These are phyloP conservation scores for Sequoiadendron giganteum DNA, from an alignment of 75 land plant species.

Conservation along the genomic window DNA sequence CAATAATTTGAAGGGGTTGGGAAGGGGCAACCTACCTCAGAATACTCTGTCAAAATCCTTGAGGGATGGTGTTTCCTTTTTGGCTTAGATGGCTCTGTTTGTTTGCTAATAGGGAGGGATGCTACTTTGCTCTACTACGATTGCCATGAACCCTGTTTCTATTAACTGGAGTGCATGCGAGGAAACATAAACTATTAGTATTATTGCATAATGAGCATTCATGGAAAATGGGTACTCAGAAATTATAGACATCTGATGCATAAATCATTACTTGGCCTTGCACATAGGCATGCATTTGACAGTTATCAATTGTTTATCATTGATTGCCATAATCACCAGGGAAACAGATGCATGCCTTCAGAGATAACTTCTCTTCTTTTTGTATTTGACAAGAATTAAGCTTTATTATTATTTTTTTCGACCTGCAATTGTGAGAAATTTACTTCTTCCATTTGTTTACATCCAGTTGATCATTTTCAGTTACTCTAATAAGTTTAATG, in stretches of 20 bases:
- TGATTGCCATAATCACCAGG: neutral
- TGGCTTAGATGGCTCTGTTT: neutral
- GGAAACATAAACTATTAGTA: neutral
- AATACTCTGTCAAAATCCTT: neutral
- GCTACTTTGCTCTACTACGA: no score
- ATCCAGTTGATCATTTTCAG: neutral
- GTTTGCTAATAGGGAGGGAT: neutral
- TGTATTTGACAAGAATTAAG: neutral
- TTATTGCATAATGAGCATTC: neutral
- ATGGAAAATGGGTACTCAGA: neutral
- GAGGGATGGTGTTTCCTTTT: neutral
- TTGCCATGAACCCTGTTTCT: neutral
- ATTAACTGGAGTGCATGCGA: neutral
- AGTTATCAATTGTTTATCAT: neutral
- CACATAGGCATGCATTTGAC: neutral
- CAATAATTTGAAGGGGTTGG: neutral
- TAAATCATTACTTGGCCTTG: neutral
- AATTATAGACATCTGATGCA: neutral
- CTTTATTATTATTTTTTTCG: neutral
- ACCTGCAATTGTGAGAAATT: neutral
- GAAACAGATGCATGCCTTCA: neutral
- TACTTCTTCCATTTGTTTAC: neutral
- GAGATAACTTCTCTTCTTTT: neutral
- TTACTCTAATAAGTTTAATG: neutral
- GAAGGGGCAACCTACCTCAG: neutral